Conservation (phyloP, 192 early-diverging fungal genomes). For the Pecoramyces ruminantium region DNA sequence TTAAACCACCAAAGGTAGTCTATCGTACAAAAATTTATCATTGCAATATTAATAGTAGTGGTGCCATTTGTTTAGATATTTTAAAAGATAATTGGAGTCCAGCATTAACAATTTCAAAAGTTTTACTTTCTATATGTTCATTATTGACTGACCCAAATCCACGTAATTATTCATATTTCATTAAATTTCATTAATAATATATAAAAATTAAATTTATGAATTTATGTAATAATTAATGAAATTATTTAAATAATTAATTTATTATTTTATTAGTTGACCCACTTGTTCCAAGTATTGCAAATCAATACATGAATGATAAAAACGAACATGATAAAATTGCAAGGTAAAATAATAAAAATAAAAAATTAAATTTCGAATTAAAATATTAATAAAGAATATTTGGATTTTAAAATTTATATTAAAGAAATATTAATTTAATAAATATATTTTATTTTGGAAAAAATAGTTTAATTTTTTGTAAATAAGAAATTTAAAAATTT, state of each 20-base stretch:
- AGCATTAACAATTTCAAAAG: constrained; percentile 86
- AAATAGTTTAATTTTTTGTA: no score
- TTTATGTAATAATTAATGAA: constrained; percentile 2
- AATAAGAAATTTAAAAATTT: no score
- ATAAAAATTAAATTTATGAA: no score
- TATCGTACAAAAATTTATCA: constrained; percentile 93
- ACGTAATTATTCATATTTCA: constrained; percentile 38
- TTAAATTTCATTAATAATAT: no score
- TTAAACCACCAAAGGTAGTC: constrained; percentile 82
- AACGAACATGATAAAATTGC: constrained; percentile 77
- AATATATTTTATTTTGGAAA: no score
- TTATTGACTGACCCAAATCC: constrained; percentile 91
- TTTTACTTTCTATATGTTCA: constrained; percentile 83
- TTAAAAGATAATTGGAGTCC: constrained; percentile 97
- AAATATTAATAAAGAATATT: no score
- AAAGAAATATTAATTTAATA: no score
- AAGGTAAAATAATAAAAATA: constrained; percentile 6
- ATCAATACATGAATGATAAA: constrained; percentile 68
- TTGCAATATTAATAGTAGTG: constrained; percentile 87
- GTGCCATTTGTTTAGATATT: constrained; percentile 84
- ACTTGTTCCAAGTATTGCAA: constrained; percentile 75
- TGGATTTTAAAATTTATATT: no score
- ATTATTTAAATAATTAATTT: neutral
- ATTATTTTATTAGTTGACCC: constrained; percentile 53
- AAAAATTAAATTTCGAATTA: no score